Conservation (phyloP, 73 alveolate genomes). For the Paramecium tetraurelia region DNA sequence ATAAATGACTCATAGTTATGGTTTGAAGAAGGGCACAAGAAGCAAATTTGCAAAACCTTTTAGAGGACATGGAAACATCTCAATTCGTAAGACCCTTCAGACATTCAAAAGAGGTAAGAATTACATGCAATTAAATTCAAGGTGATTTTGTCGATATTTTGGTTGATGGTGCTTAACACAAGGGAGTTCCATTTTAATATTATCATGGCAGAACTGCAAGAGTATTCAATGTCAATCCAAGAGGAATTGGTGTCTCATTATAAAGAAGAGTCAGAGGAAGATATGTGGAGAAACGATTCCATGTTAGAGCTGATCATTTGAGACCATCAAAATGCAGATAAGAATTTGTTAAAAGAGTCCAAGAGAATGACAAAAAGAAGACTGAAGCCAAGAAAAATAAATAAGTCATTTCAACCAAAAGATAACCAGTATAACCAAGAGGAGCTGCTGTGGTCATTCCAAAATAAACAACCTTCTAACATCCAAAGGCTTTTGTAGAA, state of each 20-base stretch:
- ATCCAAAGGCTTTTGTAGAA: slow-evolving; percentile 60
- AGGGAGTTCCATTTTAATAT: slow-evolving; percentile 89
- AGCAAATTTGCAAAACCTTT: slow-evolving; percentile 85
- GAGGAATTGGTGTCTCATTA: slow-evolving; percentile 83
- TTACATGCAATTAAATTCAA: slow-evolving; percentile 46
- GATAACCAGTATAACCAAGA: slow-evolving; percentile 60
- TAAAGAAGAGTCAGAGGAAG: slow-evolving; percentile 86
- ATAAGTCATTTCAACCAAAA: slow-evolving; percentile 53
- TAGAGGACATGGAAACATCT: slow-evolving; percentile 81
- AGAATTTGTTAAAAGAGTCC: slow-evolving; percentile 94
- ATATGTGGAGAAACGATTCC: slow-evolving; percentile 85
- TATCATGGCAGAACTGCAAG: slow-evolving; percentile 94
- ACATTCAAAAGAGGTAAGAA: slow-evolving; percentile 82
- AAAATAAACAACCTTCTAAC: slow-evolving; percentile 42
- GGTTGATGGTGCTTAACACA: slow-evolving; percentile 90
- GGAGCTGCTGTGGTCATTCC: slow-evolving; percentile 50
- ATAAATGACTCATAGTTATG: slow-evolving; percentile 91
- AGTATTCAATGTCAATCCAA: slow-evolving; percentile 87
- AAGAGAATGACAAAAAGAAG: slow-evolving; percentile 81
- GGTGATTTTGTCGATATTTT: slow-evolving; percentile 93
- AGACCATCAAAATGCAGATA: slow-evolving; percentile 94
- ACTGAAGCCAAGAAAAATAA: slow-evolving; percentile 66
- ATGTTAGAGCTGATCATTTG: slow-evolving; percentile 91
- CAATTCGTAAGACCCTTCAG: slow-evolving; percentile 77
- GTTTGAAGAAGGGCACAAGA: slow-evolving; percentile 93